Percentiles rank a stretch among this genome's conserved stretches.
These are phyloP conservation scores for Trichoderma polysporum DNA, from an alignment of 2,329 filamentous ascomycete species.

Conservation along the genomic window DNA sequence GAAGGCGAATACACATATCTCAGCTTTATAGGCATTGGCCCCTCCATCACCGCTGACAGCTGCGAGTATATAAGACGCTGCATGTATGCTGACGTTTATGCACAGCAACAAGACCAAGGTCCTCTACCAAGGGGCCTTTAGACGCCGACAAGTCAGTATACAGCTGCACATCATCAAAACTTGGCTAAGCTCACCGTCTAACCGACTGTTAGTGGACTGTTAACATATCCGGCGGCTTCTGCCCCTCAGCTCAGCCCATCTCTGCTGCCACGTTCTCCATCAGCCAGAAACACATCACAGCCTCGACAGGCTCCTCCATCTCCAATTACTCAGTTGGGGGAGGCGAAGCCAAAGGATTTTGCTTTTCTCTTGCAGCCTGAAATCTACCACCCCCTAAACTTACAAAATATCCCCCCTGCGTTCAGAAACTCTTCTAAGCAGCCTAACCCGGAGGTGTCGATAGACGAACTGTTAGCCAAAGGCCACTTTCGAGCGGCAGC, in stretches of 20 bases:
- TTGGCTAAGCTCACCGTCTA: neutral
- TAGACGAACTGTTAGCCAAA: constrained; percentile 64
- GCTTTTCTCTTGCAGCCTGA: constrained; percentile 76
- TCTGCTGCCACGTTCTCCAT: constrained; percentile 23
- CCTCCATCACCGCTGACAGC: neutral
- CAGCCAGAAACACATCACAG: constrained; percentile 29
- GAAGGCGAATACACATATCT: neutral
- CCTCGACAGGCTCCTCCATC: constrained; percentile 29
- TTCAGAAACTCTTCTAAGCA: constrained; percentile 69
- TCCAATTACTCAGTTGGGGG: constrained; percentile 33
- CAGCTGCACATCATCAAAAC: neutral
- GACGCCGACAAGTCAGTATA: constrained; percentile 70
- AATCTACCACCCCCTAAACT: constrained; percentile 78
- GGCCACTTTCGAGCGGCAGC: constrained; percentile 83
- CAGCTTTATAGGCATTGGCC: neutral
- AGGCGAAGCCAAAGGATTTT: constrained; percentile 62
- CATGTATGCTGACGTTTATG: constrained; percentile 16
- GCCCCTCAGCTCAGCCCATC: constrained; percentile 21
- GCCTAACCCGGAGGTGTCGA: constrained; percentile 61
- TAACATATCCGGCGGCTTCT: constrained; percentile 33
- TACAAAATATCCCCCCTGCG: constrained; percentile 57
- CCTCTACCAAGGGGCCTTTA: constrained; percentile 75
- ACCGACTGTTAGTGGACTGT: constrained; percentile 28
- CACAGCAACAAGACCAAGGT: constrained; percentile 57
- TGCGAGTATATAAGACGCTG: neutral